Base-by-base conservation (phyloP, 192 early-diverging fungal species). In the Coemansia sp. region DNA sequence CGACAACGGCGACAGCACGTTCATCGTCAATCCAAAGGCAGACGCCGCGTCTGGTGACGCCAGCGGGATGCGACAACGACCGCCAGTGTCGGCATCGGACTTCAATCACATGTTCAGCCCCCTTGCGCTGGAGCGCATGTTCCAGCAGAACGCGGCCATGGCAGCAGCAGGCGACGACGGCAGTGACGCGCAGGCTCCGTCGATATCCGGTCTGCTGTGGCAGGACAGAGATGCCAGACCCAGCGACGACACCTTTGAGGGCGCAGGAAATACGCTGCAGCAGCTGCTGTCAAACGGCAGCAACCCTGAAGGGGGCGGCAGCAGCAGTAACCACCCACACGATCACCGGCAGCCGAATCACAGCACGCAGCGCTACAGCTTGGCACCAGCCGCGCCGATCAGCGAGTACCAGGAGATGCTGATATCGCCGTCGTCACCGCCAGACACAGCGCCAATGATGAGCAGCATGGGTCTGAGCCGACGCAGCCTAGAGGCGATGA, bases 21-120 rank as follows among this genome's bases (percentile, higher is more conserved):
- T 77, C 48, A 63, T 77, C 19, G 30, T 77, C 37, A 71, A 76
- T 45, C 58, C 60, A 4, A 28, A 29, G 6, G 44, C 55, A n/a
- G 59, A 34, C 50, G 61, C n/a, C n/a, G n/a, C 29, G 13, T 15
- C 65, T 1, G 42, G 27, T n/a, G 57, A 52, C 48, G 25, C 52
- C 53, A 42, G 53, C 52, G 25, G 45, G 25, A 57, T 53, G 61
- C 31, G 36, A 15, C 68, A 63, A 55, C 55, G 68, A 20, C 56
- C 52, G 17, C 74, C 68, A 13, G 64, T 77, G 23, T 65, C 74
- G 6, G 65, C 61, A 8, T 42, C 65, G 3, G 66, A 72, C 13
- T 65, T 79, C 19, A 73, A 74, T 56, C 70, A 73, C 67, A 79
- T 79, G 76, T 79, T 79, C 28, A 79, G 62, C n/a, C 76, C 70